Evolutionary conservation across 768 basidiomycete genomes (phyloP), one percentile per base, ranked within the genome.

Genomic region (Tubosaeta sp.): DNA sequence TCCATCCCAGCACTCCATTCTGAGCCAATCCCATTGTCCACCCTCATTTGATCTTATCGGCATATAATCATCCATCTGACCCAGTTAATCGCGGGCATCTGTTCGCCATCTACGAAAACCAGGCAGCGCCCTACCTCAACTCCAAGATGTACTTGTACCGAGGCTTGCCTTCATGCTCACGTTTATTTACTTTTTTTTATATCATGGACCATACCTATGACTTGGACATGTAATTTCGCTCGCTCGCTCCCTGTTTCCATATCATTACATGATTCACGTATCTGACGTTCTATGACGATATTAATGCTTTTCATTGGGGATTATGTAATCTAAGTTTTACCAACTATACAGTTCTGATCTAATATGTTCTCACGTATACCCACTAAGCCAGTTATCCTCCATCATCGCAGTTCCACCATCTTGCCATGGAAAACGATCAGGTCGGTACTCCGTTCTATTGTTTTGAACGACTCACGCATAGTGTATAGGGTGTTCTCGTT

Each of bases 361-460:
- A 53, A 61, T 48, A 45, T 13, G 9, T 19, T 69, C 66, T 41
- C 68, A 71, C 68, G 41, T 62, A 59, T 66, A 48, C n/a, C 38
- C n/a, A 19, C 11, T 45, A 43, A 47, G 10, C 31, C 31, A 22
- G 34, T 29, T 22, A 34, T 31, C 43, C 50, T 13, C 52, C 44
- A 48, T 43, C 25, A 6, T 32, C 26, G 16, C 49, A 33, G 38
- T 43, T 43, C 51, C 46, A 55, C 50, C 31, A 63, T 58, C 55
- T 66, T 60, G 72, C 74, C 72, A 92, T 92, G 90, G 88, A 92
- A 84, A 92, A 92, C 88, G 90, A 91, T 72, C 83, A 86, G 76
- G 90, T 89, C 68, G 57, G 85, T 73, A 17, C 27, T 48, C 17
- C 10, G 19, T 5, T 22, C 11, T 19, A 22, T 48, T 37, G 13